A percentile compares a stretch with the other conserved stretches of the same genome.
Conservation (phyloP, 495 filamentous ascomycete genomes). For the Pseudoneurospora amorphoporcata region DNA sequence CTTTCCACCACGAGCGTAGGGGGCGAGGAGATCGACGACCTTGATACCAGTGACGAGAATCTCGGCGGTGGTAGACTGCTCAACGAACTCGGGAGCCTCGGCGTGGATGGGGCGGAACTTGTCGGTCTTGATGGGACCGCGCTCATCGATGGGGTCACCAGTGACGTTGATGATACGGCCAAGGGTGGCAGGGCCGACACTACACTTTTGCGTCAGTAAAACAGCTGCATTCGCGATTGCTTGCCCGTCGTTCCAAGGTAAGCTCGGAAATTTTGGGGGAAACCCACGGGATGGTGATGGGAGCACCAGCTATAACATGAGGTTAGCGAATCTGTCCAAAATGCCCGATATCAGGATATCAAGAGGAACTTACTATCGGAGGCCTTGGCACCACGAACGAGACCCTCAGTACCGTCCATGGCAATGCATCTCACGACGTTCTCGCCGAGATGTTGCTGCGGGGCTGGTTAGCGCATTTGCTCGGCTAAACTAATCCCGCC, state of each 20-base stretch:
- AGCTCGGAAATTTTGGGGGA: not conserved
- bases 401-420: constrained; percentile 99
- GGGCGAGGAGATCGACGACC: constrained; percentile 96
- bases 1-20: constrained; percentile 99
- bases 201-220: constrained; percentile 3
- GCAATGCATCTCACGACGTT: constrained; percentile 99
- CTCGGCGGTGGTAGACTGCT: constrained; percentile 92
- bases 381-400: constrained; percentile 77
- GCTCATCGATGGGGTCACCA: constrained; percentile 99
- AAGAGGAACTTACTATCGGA: constrained; percentile 48
- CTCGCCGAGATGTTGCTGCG: constrained; percentile 97
- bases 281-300: constrained; percentile 78
- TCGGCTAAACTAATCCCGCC: constrained; percentile 3
- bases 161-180: constrained; percentile 99
- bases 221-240: not conserved
- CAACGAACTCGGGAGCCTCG: constrained; percentile 79
- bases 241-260: not conserved
- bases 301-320: constrained; percentile 50
- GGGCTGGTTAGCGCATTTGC: constrained; percentile 28
- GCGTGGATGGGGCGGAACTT: constrained; percentile 87
- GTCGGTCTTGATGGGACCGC: constrained; percentile 88
- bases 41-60: constrained; percentile 99
- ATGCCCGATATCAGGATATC: not conserved
- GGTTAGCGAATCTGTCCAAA: constrained; percentile 8
- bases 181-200: constrained; percentile 82